A percentile compares a stretch with the other conserved stretches of the same genome.
Conservation (phyloP, 2,329 filamentous ascomycete species). For the Bipolaris victoriae region DNA sequence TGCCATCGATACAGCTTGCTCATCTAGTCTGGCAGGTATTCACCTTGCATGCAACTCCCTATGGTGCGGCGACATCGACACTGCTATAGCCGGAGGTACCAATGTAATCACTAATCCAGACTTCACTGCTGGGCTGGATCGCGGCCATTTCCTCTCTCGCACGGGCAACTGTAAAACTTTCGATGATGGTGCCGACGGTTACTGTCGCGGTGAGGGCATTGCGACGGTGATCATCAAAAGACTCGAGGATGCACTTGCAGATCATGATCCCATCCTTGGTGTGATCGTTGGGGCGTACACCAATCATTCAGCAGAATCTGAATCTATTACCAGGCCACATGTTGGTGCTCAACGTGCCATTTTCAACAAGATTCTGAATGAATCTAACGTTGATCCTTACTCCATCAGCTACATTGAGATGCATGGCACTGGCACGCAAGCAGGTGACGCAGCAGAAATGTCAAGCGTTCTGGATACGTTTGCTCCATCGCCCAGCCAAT, state of each 20-base stretch:
- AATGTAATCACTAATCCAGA: slow-evolving; percentile 39
- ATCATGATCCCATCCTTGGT: slow-evolving; percentile 46
- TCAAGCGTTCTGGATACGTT: slow-evolving; percentile 19
- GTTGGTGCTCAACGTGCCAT: slow-evolving; percentile 22
- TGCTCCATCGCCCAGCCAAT: slow-evolving; percentile 1
- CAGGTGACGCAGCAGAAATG: slow-evolving; percentile 31
- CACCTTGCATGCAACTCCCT: slow-evolving; percentile 33
- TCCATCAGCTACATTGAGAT: slow-evolving; percentile 33
- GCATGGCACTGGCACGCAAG: slow-evolving; percentile 38
- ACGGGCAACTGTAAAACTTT: slow-evolving; percentile 42
- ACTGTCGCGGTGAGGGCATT: slow-evolving; percentile 44
- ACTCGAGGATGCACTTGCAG: slow-evolving; percentile 40
- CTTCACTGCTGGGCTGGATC: slow-evolving; percentile 52
- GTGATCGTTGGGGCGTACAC: slow-evolving; percentile 44
- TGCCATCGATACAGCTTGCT: slow-evolving; percentile 46
- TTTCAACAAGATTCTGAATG: slow-evolving; percentile 25
- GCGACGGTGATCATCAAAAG: slow-evolving; percentile 44
- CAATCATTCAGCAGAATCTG: slow-evolving; percentile 50
- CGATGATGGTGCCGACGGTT: slow-evolving; percentile 44
- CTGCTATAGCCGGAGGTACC: slow-evolving; percentile 30
- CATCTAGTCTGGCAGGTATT: slow-evolving; percentile 26
- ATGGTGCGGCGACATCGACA: slow-evolving; percentile 22
- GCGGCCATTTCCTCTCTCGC: slow-evolving; percentile 32
- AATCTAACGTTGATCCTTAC: slow-evolving; percentile 46
- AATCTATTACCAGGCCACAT: slow-evolving; percentile 37